Percentiles rank a stretch among this genome's conserved stretches.
Evolutionary conservation across 2,329 filamentous ascomycete genomes (phyloP).

Genomic region (Colletotrichum simmondsii): DNA sequence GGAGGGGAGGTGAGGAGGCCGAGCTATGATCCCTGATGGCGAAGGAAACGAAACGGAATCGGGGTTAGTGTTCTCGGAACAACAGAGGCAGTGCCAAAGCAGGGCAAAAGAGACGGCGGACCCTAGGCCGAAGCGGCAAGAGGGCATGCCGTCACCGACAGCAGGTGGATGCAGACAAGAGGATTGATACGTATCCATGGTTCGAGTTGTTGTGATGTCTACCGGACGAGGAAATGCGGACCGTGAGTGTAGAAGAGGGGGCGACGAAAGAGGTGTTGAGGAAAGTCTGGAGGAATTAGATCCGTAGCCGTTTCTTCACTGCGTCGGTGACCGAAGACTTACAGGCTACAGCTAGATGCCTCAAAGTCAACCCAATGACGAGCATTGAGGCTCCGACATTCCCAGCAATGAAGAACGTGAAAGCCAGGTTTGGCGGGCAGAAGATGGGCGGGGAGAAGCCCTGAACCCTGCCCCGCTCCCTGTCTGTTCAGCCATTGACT

Average conservation of each 20-base stretch:
- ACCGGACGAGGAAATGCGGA: not conserved
- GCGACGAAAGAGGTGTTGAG: not conserved
- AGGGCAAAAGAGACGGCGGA: not conserved
- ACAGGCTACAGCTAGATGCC: not conserved
- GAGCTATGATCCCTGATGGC: conserved; percentile 22
- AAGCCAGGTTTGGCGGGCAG: not conserved
- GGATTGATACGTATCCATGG: not conserved
- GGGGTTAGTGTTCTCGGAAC: conserved; percentile 8
- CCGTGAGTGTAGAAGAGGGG: not conserved
- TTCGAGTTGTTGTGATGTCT: not conserved
- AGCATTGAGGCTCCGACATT: not conserved
- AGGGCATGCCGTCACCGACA: not conserved
- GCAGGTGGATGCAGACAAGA: not conserved
- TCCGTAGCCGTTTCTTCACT: too few relatives aligned
- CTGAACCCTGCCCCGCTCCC: conserved; percentile 20
- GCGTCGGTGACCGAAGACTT: too few relatives aligned
- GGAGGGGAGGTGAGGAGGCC: not conserved
- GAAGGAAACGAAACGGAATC: conserved; percentile 28
- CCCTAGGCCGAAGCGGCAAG: not conserved
- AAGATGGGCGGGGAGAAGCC: not conserved
- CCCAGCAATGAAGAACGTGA: not conserved
- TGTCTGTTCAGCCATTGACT: not conserved
- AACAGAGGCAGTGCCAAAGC: conserved; percentile 8
- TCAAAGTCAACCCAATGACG: not conserved
- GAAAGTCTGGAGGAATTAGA: not conserved